Evolutionary conservation across 1,284 basidiomycete genomes (phyloP).

Genomic region (Chondrostereum purpureum): DNA sequence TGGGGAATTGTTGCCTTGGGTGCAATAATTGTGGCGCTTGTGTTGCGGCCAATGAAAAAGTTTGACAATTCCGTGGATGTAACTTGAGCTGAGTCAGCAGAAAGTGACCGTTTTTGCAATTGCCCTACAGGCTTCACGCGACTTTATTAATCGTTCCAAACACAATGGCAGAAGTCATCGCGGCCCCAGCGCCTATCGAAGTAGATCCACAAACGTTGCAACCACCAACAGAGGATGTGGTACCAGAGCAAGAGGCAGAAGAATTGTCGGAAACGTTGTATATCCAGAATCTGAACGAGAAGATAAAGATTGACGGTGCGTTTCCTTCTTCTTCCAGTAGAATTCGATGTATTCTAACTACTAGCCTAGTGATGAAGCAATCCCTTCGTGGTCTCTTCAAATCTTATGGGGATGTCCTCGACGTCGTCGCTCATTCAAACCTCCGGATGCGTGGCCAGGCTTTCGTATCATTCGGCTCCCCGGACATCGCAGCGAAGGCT

Average conservation of each 20-base stretch:
- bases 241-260: conserved; percentile 33
- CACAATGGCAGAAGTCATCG: conserved; percentile 2
- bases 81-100: no score
- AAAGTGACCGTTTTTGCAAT: no score
- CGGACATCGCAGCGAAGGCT: conserved; percentile 80
- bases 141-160: no score
- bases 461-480: conserved; percentile 86
- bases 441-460: conserved; percentile 97
- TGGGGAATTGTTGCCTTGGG: neutral
- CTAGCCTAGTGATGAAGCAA: conserved; percentile 71
- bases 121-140: no score
- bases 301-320: conserved; percentile 81
- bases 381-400: conserved; percentile 89
- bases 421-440: conserved; percentile 90
- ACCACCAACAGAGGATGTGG: conserved; percentile 20
- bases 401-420: conserved; percentile 86
- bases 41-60: neutral
- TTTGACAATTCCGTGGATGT: no score
- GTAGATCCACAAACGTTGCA: conserved; percentile 27
- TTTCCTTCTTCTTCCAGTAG: conserved; percentile 11
- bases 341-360: conserved; percentile 7
- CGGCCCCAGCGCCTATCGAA: conserved; percentile 17
- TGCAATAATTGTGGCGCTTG: neutral
- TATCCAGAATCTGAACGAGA: conserved; percentile 97
- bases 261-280: conserved; percentile 82